Evolutionary conservation across 805 yeast genomes (phyloP).

Genomic region (Starmerella stigmatis): DNA sequence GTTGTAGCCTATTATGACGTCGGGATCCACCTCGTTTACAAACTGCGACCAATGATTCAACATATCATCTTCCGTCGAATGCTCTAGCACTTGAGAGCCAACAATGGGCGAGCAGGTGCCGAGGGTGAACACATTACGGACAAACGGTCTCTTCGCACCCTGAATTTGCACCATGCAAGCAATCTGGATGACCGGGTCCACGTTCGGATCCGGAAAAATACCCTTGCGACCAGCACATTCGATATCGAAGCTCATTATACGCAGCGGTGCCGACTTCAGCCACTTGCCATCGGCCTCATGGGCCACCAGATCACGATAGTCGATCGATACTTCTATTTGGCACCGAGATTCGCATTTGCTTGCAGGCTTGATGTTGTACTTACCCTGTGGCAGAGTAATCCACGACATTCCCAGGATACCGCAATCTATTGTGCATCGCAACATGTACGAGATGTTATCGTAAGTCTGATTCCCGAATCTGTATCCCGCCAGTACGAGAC

Average conservation of each 20-base stretch:
- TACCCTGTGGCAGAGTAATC: constrained; percentile 76
- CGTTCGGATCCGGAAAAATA: constrained; percentile 86
- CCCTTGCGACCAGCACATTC: constrained; percentile 99
- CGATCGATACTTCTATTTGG: constrained; percentile 70
- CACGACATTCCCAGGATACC: constrained; percentile 91
- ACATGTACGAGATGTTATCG: constrained; percentile 78
- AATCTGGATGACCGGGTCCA: constrained; percentile 91
- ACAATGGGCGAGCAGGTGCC: constrained; percentile 85
- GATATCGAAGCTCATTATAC: constrained; percentile 89
- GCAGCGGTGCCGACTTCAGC: constrained; percentile 84
- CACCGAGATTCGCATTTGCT: constrained; percentile 50
- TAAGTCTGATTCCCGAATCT: constrained; percentile 39
- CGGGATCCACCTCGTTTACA: constrained; percentile 78
- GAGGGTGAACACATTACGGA: constrained; percentile 89
- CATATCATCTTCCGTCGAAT: constrained; percentile 70
- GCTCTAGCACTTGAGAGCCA: constrained; percentile 79
- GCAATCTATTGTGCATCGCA: constrained; percentile 87
- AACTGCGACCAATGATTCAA: constrained; percentile 78
- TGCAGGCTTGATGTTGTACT: constrained; percentile 35
- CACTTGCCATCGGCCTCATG: constrained; percentile 91
- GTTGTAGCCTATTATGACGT: constrained; percentile 92
- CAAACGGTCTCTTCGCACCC: constrained; percentile 80
- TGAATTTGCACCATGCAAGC: constrained; percentile 84
- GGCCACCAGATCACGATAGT: constrained; percentile 57
- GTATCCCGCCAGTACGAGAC: constrained; percentile 6